Evolutionary conservation across 2,329 filamentous ascomycete species (phyloP), one percentile per base, ranked within the genome.

Genomic region (Colletotrichum incanum): DNA sequence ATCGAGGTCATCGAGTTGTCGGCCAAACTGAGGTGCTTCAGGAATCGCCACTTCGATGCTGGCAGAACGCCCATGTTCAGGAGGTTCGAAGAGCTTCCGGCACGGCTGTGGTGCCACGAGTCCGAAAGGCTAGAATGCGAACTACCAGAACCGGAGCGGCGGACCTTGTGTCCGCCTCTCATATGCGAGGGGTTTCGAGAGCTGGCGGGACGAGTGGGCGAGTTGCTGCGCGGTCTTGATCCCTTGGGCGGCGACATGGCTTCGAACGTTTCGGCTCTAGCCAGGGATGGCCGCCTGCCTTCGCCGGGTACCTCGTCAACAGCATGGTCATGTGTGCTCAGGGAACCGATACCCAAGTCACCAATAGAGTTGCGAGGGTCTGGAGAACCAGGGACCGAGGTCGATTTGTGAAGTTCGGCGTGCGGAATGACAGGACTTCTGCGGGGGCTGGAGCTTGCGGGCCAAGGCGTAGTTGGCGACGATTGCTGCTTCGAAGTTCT

Each of bases 1-100:
- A 99, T 92, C 6, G 91, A 91, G 9, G 94, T 97, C 74, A 99
- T 87, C 11, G 93, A 92, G 82, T 98, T 99, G 79, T 98, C 96
- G 7, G 96, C 92, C 64, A 99, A 86, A 79, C 95, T 96, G 52
- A 99, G 87, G 83, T 98, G 96, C 79, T 94, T 93, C 78, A 99
- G 84, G 82, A 98, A 98, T 69, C 96, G 92, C 96, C 96, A 99
- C 82, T 98, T 98, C 1, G 93, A 93, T 0, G 93, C 85, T 52
- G 95, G 94, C 20, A 98, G 86, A 71, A 92, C 88, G 49, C 92
- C 92, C 79, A 92, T 87, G 18, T 89, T 86, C 61, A 96, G 84
- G 1, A 97, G 86, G 76, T 96, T 97, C 1, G 93, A 93, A 20
- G 93, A 91, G 82, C 95, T 97, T 58, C 92, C 91, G 82, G 83